Evolutionary conservation across 2,329 filamentous ascomycete species (phyloP).

Genomic region (Colletotrichum nymphaeae): DNA sequence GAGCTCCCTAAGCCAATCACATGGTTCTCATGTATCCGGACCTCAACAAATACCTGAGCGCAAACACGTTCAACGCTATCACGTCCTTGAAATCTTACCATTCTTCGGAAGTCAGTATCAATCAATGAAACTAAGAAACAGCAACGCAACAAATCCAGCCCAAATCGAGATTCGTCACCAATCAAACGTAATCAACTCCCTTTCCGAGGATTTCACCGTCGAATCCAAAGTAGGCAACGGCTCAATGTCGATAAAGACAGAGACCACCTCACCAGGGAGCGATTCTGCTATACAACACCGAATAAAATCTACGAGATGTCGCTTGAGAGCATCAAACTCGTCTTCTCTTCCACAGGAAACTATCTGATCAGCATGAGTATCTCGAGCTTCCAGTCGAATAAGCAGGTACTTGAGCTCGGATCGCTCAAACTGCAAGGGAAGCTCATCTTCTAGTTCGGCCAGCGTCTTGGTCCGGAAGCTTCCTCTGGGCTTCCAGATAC

Average conservation of each 20-base stretch:
- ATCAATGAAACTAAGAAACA: no score
- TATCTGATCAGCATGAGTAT: neutral
- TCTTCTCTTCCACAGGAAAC: neutral
- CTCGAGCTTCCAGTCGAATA: neutral
- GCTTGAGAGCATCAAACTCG: neutral
- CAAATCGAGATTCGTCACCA: neutral
- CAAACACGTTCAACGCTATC: no score
- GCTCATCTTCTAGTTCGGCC: neutral
- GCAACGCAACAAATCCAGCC: no score
- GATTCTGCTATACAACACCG: neutral
- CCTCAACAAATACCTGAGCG: no score
- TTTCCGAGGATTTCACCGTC: neutral
- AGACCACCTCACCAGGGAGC: neutral
- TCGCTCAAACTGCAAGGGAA: neutral
- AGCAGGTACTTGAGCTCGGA: neutral
- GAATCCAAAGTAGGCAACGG: neutral
- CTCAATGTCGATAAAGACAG: neutral
- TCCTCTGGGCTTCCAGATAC: neutral
- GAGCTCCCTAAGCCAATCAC: no score
- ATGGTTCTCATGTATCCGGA: no score
- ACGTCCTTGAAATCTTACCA: no score
- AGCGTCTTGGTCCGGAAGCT: neutral
- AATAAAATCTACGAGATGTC: neutral
- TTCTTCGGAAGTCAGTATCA: no score
- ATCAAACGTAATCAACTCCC: neutral